phyloP scores from a whole-genome alignment of 2,329 filamentous ascomycete genomes.

The Monosporascus sp. region DNA sequence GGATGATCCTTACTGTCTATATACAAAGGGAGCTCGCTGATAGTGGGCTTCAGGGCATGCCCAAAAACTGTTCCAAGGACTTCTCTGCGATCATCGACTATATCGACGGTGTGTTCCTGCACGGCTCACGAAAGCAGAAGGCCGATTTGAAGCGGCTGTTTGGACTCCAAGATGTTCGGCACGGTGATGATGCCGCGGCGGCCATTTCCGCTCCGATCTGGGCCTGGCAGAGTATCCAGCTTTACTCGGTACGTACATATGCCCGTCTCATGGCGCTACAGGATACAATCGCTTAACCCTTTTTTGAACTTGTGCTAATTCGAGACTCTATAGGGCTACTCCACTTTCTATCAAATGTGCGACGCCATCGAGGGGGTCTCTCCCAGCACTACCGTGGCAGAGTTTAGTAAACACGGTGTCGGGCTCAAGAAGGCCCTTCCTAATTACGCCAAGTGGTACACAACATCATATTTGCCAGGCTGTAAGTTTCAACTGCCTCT shows the following conservation, averaged over 20 bases:
- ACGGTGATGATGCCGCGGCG: conserved; percentile 47
- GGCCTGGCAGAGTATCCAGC: conserved; percentile 31
- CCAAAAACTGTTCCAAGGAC: conserved; percentile 51
- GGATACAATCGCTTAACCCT: neutral
- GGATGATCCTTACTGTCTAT: neutral
- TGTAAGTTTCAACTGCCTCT: conserved; percentile 30
- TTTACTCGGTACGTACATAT: conserved; percentile 14
- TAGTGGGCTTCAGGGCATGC: conserved; percentile 37
- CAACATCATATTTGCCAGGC: conserved; percentile 36
- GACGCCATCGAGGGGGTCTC: conserved; percentile 28
- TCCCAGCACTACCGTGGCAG: conserved; percentile 17
- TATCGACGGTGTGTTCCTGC: conserved; percentile 42
- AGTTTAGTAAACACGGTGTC: conserved; percentile 36
- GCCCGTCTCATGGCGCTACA: neutral
- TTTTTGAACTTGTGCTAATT: neutral
- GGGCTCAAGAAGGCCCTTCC: conserved; percentile 46
- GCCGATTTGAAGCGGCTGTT: conserved; percentile 45
- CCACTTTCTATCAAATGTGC: conserved; percentile 29
- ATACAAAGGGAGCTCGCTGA: too few relatives aligned
- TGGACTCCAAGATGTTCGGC: conserved; percentile 41
- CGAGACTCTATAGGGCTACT: conserved; percentile 20
- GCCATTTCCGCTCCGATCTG: conserved; percentile 20
- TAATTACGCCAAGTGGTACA: conserved; percentile 51
- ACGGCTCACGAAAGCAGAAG: conserved; percentile 36
- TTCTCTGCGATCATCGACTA: conserved; percentile 45